Conservation (phyloP, 108 stramenopile species). For the Stephanodiscus minutulus region DNA sequence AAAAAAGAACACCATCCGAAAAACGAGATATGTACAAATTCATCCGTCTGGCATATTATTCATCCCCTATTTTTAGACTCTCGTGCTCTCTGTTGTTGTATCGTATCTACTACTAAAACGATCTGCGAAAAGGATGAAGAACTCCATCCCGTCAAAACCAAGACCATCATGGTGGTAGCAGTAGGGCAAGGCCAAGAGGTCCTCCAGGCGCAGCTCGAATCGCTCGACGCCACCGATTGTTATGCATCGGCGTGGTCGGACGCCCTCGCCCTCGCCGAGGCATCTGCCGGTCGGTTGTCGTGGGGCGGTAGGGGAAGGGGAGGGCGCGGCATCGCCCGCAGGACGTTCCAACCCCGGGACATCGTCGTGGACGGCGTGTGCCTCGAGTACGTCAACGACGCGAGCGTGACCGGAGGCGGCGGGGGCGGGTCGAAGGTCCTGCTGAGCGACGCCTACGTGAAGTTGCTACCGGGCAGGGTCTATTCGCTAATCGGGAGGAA, state of each 20-base stretch:
- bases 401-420: constrained; percentile 35
- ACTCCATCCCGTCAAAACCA: too few relatives aligned
- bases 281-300: not conserved
- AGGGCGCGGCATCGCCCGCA: constrained; percentile 63
- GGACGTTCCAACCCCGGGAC: constrained; percentile 71
- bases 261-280: constrained; percentile 52
- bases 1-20: too few relatives aligned
- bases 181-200: constrained; percentile 16
- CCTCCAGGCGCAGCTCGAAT: constrained; percentile 48
- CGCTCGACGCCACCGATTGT: constrained; percentile 70
- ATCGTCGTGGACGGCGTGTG: constrained; percentile 69
- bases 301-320: constrained; percentile 86
- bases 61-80: too few relatives aligned
- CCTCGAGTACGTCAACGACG: constrained; percentile 65
- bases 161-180: too few relatives aligned
- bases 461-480: constrained; percentile 60
- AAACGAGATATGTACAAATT: too few relatives aligned
- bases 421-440: constrained; percentile 45
- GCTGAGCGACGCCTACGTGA: constrained; percentile 68
- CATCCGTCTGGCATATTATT: too few relatives aligned
- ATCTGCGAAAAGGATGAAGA: too few relatives aligned
- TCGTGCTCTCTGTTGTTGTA: too few relatives aligned
- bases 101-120: too few relatives aligned
- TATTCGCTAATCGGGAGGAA: constrained; percentile 77
- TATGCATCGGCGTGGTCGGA: constrained; percentile 72